Base-by-base conservation (phyloP, 108 stramenopile genomes). In the Skeletonema menzelii region DNA sequence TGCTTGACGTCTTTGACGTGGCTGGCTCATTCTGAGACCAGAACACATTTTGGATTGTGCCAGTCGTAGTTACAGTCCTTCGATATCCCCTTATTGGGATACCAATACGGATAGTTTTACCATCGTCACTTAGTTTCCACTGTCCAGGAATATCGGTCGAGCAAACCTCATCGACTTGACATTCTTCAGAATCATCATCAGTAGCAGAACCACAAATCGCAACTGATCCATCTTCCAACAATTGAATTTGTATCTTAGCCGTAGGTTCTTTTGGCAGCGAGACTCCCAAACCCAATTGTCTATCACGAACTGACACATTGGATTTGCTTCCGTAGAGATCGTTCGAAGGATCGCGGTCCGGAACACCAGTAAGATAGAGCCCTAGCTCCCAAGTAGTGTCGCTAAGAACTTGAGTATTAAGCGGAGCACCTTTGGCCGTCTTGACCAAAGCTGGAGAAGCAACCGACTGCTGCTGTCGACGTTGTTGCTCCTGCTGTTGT, bases 31-130 rank as follows among this genome's bases (percentile, higher is more conserved):
- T 77, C 61, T 87, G 62, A 15, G 86, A 77, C 90, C 91, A 92
- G 73, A 80, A 92, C 12, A 92, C 82, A 14, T 85, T 87, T 65
- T 86, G 83, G 40, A 95, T 92, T 27, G 85, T 89, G 5, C 94
- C 94, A 58, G 77, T 88, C 27, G 94, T 95, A 55, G 90, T 79
- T 6, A 95, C 86, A n/a, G 88, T 95, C 22, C 94, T 76, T 37
- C 79, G 69, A 71, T 88, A 95, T 26, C 94, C 94, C 14, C 80
- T 65, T 5, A 84, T 65, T 27, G 87, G 81, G 19, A 95, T 72
- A 28, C 84, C 83, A 34, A 95, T 88, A 4, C 94, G 84, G 8
- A 95, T 8, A 42, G 59, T 72, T 27, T 74, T 84, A 20, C 89
- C 87, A 69, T 92, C 86, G 8, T 88, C 88, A 11, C 79, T 73